These are phyloP conservation scores for Vitis hybrid DNA, from an alignment of 177 flowering plant species.

Conservation along the genomic window DNA sequence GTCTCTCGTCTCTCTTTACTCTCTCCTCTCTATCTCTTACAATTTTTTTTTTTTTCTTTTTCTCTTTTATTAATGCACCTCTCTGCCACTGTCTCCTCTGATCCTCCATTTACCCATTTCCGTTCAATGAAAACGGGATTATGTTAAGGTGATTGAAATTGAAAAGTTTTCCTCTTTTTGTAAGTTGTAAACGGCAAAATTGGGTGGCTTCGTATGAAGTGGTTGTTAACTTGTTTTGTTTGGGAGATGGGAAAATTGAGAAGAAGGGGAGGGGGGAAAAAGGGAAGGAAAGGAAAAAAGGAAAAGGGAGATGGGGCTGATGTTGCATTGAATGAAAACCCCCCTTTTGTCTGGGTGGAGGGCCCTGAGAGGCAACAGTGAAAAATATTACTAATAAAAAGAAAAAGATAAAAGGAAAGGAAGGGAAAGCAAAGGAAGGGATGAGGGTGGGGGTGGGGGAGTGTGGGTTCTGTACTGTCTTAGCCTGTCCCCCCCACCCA, in stretches of 20 bases:
- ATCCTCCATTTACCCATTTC: not conserved
- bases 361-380: conserved; percentile 4
- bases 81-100: conserved; percentile 2
- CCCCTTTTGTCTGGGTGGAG: conserved; percentile 28
- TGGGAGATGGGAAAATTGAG: no score
- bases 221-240: no score
- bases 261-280: no score
- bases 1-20: not conserved
- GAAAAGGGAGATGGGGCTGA: not conserved
- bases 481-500: conserved; percentile 51
- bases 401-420: conserved; percentile 11
- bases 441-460: conserved; percentile 18
- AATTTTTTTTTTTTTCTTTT: no score
- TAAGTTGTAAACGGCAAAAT: not conserved
- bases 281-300: not conserved
- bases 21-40: not conserved
- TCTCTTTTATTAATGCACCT: not conserved
- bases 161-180: not conserved
- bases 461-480: conserved; percentile 58
- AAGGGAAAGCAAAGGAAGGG: conserved; percentile 2
- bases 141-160: no score
- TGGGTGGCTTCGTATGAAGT: no score
- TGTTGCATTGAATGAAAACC: conserved; percentile 12
- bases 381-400: not conserved
- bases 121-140: no score